These are phyloP conservation scores for Linaria vulgaris DNA, from an alignment of 257 asterid species.

Conservation along the genomic window DNA sequence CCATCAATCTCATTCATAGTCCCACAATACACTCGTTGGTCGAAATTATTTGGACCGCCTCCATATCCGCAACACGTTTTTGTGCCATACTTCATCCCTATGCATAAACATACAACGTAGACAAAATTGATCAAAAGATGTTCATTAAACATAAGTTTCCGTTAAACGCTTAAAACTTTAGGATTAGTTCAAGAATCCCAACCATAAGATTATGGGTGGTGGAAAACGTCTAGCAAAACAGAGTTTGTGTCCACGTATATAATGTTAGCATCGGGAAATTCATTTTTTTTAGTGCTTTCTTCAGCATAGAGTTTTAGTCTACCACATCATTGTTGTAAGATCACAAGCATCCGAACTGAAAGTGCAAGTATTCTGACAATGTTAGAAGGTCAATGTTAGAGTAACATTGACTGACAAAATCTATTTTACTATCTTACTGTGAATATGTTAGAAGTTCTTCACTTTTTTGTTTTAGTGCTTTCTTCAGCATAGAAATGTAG, in stretches of 20 bases:
- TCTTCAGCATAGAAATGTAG: constrained; percentile 46
- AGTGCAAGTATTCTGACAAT: too few species aligned
- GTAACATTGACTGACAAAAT: too few species aligned
- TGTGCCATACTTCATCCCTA: constrained; percentile 61
- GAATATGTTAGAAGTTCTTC: too few species aligned
- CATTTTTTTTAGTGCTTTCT: constrained; percentile 33
- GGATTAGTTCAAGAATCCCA: too few species aligned
- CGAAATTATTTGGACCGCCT: constrained; percentile 54
- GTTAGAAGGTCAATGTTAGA: too few species aligned
- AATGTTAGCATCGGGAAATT: constrained; percentile 41
- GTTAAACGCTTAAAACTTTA: background rate
- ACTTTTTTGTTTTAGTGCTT: too few species aligned
- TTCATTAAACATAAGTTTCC: too few species aligned
- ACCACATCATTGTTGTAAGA: too few species aligned
- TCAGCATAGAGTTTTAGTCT: too few species aligned
- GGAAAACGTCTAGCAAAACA: constrained; percentile 51
- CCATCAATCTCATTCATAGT: constrained; percentile 37
- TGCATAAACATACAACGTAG: background rate
- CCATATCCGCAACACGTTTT: constrained; percentile 73
- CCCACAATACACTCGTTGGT: constrained; percentile 49
- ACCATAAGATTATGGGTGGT: constrained; percentile 51
- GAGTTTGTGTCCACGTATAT: constrained; percentile 49
- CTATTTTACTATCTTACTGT: too few species aligned
- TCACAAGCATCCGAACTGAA: too few species aligned
- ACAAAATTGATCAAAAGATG: too few species aligned